Conservation (phyloP, 108 stramenopile genomes). For the Craspedostauros australis region DNA sequence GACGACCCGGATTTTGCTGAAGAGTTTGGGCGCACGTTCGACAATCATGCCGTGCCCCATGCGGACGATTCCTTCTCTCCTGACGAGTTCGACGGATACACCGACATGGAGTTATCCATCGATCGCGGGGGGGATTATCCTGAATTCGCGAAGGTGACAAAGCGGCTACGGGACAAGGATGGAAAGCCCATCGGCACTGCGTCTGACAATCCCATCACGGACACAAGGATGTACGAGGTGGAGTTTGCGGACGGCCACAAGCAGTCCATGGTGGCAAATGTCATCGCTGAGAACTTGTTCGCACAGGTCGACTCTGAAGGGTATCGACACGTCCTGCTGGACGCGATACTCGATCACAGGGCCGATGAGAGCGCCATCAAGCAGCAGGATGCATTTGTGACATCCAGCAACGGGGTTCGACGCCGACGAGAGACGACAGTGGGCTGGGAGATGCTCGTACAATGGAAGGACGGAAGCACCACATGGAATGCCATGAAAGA, state of each 20-base stretch:
- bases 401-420: background rate
- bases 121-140: no score
- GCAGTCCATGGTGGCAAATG: constrained; percentile 17
- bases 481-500: constrained; percentile 18
- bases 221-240: constrained; percentile 25
- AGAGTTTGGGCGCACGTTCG: no score
- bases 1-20: constrained; percentile 7
- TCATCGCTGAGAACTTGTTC: constrained; percentile 24
- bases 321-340: constrained; percentile 2
- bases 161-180: constrained; percentile 10
- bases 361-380: constrained; percentile 5
- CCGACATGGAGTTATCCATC: constrained; percentile 6
- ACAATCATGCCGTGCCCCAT: no score
- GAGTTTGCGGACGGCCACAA: constrained; percentile 32
- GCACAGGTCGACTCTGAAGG: constrained; percentile 13
- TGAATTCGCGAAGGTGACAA: no score
- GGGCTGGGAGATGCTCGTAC: constrained; percentile 19
- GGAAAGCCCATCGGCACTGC: constrained; percentile 28
- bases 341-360: constrained; percentile 26
- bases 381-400: background rate
- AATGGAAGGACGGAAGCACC: constrained; percentile 23
- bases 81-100: constrained; percentile 23
- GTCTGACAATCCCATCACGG: constrained; percentile 19
- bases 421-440: constrained; percentile 8
- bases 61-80: constrained; percentile 4